Evolutionary conservation across 345 rosid species (phyloP), one percentile per base, ranked within the genome.

Genomic region (Lepidium aucheri): DNA sequence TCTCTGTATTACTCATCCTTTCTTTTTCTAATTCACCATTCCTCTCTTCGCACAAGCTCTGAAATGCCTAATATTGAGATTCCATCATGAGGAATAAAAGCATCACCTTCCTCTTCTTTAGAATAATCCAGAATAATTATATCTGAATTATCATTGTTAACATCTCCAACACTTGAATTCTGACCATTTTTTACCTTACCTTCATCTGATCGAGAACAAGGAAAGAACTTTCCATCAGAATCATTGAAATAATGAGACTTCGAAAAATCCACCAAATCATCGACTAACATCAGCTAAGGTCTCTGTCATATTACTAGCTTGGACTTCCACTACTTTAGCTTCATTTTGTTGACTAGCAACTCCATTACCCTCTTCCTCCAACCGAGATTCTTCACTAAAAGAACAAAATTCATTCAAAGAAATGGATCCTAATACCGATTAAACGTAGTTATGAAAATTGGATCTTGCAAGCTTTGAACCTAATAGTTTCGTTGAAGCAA

Each of bases 21-120:
- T 82, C 84, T 44, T 77, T 86, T 77, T 86, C 96, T 59, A 86
- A 52, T 57, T 84, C 88, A 73, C 38, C 90, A 56, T 86, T 82
- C 75, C 84, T 88, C 81, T 84, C 90, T 69, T 90, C 90, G n/a
- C 42, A 88, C 96, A 63, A 90, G 91, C 81, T 88, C 92, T 2
- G 88, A 83, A 74, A 88, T 81, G 40, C 82, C 95, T 70, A 79
- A 82, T 4, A 76, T 44, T 7, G 84, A 79, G 72, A 84, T 82
- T n/a, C 26, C 67, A 70, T 79, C 82, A 68, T 77, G 82, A 50
- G 32, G 79, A 70, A 34, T 63, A 32, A 13, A 49, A 62, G 32
- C 73, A 51, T 40, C 73, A 52, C 45, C 74, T 63, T 40, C 80
- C 38, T 66, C 81, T 68, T 66, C 81, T 72, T 51, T 49, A 44